Evolutionary conservation across 495 filamentous ascomycete species (phyloP), one percentile per base, ranked within the genome.

Genomic region (Xylona heveae): DNA sequence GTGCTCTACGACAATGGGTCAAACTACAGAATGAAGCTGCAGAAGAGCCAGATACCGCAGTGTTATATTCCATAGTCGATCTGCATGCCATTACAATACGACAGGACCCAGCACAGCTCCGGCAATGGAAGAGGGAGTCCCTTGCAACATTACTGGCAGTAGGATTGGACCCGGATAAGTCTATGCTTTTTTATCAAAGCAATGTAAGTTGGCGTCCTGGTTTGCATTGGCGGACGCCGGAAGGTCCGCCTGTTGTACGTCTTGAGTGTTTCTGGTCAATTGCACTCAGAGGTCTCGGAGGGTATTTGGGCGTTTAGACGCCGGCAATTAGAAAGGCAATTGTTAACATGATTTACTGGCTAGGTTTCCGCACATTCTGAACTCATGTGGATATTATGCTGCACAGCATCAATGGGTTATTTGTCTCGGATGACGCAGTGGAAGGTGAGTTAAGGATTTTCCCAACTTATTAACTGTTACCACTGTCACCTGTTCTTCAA

Each of bases 371-470:
- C 68, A 16, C 88, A 94, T 56, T 50, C 74, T 4, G 82, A 94
- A 51, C 57, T 97, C 39, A 85, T 88, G 69, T 97, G 90, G 88
- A 90, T 95, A 37, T 51, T 97, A 34, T 82, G 80, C 43, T 91
- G 82, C 34, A 72, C 74, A 23, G 79, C 90, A 19, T 78, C 71
- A 3, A 83, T 78, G 55, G 88, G 90, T 8, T 83, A 90, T 50
- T 58, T 97, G 19, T 73, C 69, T 2, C 64, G 90, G 7, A 97
- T 97, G 90, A 95, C 88, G 24, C 85, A 94, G 54, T 95, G 84
- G 84, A 97, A 95, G 68, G 80, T 82, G 34, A 42, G 58, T 48
- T 19, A 14, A 6, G 17, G n/a, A n/a, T n/a, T n/a, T n/a, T n/a
- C n/a, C n/a, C n/a, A n/a, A n/a, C n/a, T n/a, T n/a, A n/a, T n/a